phyloP scores from a whole-genome alignment of 2,329 filamentous ascomycete species.

The Dendrostoma leiphaemia region DNA sequence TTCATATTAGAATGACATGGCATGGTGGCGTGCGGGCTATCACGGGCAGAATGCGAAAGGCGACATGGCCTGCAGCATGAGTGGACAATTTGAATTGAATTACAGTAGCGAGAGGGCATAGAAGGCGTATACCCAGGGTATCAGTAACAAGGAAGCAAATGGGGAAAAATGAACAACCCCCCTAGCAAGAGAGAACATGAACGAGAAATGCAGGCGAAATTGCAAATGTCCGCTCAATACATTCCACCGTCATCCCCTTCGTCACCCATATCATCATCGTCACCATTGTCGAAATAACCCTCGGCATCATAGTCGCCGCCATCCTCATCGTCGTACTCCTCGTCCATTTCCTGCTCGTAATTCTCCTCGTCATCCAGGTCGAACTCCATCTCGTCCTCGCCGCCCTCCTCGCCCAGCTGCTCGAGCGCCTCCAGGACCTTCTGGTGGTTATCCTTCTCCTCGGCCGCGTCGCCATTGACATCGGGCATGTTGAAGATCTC shows the following conservation, averaged over 20 bases:
- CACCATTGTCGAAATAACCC: conserved; percentile 58
- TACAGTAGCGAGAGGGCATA: conserved; percentile 9
- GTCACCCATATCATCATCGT: conserved; percentile 51
- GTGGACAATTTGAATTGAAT: neutral
- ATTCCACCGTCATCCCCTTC: conserved; percentile 31
- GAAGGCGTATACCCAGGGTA: conserved; percentile 15
- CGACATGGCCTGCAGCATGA: neutral
- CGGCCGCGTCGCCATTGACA: conserved; percentile 27
- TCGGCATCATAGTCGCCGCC: conserved; percentile 62
- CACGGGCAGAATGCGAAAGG: neutral
- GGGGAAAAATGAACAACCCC: neutral
- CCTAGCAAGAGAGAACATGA: neutral
- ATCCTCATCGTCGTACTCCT: conserved; percentile 55
- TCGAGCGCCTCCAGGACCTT: conserved; percentile 45
- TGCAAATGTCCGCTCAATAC: conserved; percentile 9
- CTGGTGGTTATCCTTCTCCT: conserved; percentile 26
- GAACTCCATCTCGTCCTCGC: conserved; percentile 32
- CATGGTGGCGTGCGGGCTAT: too few species aligned
- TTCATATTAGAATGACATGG: neutral
- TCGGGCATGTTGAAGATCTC: conserved; percentile 46
- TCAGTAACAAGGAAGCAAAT: conserved; percentile 6
- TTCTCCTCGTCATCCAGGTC: conserved; percentile 49
- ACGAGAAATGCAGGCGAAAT: neutral
- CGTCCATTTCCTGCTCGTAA: conserved; percentile 39
- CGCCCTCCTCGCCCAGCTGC: conserved; percentile 37